These are phyloP conservation scores for Trametes cubensis DNA, from an alignment of 768 basidiomycete genomes.

Conservation along the genomic window DNA sequence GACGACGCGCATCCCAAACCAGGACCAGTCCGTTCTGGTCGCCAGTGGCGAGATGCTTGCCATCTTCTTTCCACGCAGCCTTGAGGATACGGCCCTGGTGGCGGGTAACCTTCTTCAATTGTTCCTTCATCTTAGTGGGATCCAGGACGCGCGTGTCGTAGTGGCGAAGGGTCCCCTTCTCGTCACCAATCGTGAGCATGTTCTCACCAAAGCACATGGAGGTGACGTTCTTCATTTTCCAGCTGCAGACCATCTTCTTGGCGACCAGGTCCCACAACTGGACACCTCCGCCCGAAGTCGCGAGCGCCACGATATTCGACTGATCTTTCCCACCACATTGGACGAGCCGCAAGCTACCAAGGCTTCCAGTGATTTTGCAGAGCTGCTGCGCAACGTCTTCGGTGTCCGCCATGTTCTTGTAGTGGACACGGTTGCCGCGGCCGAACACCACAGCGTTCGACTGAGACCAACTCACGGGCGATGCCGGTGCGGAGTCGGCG, in stretches of 20 bases:
- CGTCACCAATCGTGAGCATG: constrained; percentile 64
- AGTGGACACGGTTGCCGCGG: constrained; percentile 57
- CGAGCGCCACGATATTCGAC: constrained; percentile 57
- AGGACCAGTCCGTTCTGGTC: constrained; percentile 76
- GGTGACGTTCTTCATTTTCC: constrained; percentile 63
- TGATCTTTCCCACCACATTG: constrained; percentile 38
- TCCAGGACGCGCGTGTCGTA: constrained; percentile 66
- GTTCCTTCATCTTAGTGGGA: constrained; percentile 53
- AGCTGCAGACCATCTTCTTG: constrained; percentile 54
- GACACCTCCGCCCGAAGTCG: constrained; percentile 61
- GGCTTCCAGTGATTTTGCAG: constrained; percentile 49
- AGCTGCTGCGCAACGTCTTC: constrained; percentile 50
- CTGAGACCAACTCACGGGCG: constrained; percentile 45
- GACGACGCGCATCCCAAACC: constrained; percentile 70
- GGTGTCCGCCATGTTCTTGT: constrained; percentile 44
- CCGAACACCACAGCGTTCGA: constrained; percentile 51
- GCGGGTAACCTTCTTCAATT: constrained; percentile 63
- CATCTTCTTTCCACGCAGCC: constrained; percentile 68
- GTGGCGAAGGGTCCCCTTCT: constrained; percentile 72
- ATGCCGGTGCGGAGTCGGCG: constrained; percentile 14
- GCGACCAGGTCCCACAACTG: constrained; percentile 74
- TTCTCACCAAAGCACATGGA: constrained; percentile 68
- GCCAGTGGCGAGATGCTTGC: constrained; percentile 71
- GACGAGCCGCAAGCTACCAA: constrained; percentile 49
- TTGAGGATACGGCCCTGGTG: constrained; percentile 70